Evolutionary conservation across 2,329 filamentous ascomycete species (phyloP).

Genomic region (Sarocladiaceae sp.): DNA sequence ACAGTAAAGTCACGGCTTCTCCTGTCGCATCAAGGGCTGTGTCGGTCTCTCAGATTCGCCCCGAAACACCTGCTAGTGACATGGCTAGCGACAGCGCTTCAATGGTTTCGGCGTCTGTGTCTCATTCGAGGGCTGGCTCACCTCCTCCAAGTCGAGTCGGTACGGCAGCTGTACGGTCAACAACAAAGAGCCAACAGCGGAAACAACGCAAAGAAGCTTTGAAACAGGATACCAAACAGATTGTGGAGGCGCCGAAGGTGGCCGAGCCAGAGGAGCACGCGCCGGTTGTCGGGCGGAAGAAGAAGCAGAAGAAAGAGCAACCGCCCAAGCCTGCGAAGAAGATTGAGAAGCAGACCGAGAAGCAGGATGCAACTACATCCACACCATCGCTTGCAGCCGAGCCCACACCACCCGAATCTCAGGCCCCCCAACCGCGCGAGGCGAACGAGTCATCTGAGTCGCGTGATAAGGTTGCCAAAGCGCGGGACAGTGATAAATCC

Average conservation of each 20-base stretch:
- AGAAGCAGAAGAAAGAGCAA: slow-evolving; percentile 77
- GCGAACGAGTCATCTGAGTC: neutral
- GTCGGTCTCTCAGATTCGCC: slow-evolving; percentile 36
- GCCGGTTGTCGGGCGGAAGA: slow-evolving; percentile 73
- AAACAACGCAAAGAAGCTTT: slow-evolving; percentile 66
- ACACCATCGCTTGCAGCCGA: slow-evolving; percentile 1
- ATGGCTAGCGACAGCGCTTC: slow-evolving; percentile 71
- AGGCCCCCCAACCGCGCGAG: slow-evolving; percentile 9
- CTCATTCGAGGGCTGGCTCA: slow-evolving; percentile 61
- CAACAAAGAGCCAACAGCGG: slow-evolving; percentile 72
- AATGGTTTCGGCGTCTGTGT: slow-evolving; percentile 64
- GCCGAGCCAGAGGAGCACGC: slow-evolving; percentile 54
- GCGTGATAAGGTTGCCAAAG: slow-evolving; percentile 15
- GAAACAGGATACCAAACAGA: slow-evolving; percentile 54
- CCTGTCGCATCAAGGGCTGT: slow-evolving; percentile 24
- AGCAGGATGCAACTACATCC: neutral
- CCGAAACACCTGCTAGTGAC: slow-evolving; percentile 70
- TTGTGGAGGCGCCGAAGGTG: slow-evolving; percentile 40
- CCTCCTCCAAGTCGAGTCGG: slow-evolving; percentile 61
- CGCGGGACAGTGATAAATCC: slow-evolving; percentile 17
- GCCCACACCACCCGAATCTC: slow-evolving; percentile 12
- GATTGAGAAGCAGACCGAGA: slow-evolving; percentile 10
- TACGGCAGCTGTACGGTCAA: slow-evolving; percentile 59
- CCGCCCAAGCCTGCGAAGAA: slow-evolving; percentile 20
- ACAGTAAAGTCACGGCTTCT: slow-evolving; percentile 39